These are phyloP conservation scores for Agapanthus africanus DNA, from an alignment of 106 monocot species.

Conservation along the genomic window DNA sequence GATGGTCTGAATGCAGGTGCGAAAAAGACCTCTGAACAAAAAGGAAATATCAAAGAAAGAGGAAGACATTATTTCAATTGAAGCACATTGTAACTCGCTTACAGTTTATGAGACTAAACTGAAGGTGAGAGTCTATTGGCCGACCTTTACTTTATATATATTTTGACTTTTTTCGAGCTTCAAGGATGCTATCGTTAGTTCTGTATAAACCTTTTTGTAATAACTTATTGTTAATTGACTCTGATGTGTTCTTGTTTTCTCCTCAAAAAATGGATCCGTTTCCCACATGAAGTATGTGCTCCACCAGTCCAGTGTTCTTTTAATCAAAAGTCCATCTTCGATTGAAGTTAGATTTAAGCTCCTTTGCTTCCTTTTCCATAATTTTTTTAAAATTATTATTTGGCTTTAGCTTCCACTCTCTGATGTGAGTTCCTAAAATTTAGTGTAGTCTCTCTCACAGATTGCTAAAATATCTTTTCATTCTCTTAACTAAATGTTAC, in stretches of 20 bases:
- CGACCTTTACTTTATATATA: background rate
- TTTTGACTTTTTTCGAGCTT: background rate
- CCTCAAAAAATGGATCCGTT: background rate
- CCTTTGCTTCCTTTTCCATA: background rate
- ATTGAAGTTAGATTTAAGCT: background rate
- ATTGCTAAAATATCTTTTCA: background rate
- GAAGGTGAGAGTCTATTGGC: conserved; percentile 50
- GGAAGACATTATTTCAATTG: conserved; percentile 76
- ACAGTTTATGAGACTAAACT: conserved; percentile 93
- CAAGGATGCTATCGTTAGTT: background rate
- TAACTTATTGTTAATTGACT: background rate
- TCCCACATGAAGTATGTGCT: background rate
- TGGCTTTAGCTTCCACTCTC: background rate
- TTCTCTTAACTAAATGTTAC: background rate
- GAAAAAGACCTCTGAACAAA: conserved; percentile 93
- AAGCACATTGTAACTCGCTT: conserved; percentile 52
- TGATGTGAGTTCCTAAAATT: background rate
- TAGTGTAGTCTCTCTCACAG: background rate
- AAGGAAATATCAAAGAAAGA: conserved; percentile 91
- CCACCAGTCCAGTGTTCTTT: too few relatives aligned
- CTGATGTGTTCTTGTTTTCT: background rate
- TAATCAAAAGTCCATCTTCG: too few relatives aligned
- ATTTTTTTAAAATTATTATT: background rate
- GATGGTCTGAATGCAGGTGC: conserved; percentile 44
- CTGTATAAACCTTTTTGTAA: background rate